Percentiles rank a stretch among this genome's conserved stretches.
These are phyloP conservation scores for Ceratocystis cacaofunesta DNA, from an alignment of 2,329 filamentous ascomycete species.

Conservation along the genomic window DNA sequence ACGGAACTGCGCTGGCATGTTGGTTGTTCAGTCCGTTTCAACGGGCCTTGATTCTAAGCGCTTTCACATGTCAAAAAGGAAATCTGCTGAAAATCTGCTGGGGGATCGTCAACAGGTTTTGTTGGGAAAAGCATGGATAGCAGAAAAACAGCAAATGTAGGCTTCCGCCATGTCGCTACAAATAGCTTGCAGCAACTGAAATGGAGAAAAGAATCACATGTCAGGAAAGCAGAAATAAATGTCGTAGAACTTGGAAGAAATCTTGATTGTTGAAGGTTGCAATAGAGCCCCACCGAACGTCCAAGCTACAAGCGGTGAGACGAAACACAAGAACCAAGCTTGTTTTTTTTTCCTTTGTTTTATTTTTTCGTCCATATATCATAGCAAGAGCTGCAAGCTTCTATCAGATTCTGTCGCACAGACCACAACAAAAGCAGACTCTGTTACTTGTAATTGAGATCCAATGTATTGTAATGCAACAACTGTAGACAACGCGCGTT, in stretches of 20 bases:
- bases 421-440: neutral
- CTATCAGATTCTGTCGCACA: neutral
- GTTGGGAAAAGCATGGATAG: neutral
- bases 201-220: constrained; percentile 4
- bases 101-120: neutral
- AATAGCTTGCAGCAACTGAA: neutral
- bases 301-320: neutral
- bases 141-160: neutral
- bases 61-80: neutral
- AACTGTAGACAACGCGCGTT: too few relatives aligned
- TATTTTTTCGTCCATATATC: too few relatives aligned
- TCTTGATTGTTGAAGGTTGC: neutral
- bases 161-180: neutral
- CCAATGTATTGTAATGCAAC: too few relatives aligned
- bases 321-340: neutral
- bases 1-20: neutral
- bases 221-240: neutral
- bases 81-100: neutral
- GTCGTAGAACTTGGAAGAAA: too few relatives aligned
- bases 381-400: neutral
- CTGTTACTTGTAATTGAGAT: too few relatives aligned
- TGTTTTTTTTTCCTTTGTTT: neutral
- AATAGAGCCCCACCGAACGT: neutral
- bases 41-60: neutral
- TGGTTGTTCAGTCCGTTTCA: neutral